phyloP scores from a whole-genome alignment of 176 grass and related monocot genomes.

The Saccharum spontaneum region DNA sequence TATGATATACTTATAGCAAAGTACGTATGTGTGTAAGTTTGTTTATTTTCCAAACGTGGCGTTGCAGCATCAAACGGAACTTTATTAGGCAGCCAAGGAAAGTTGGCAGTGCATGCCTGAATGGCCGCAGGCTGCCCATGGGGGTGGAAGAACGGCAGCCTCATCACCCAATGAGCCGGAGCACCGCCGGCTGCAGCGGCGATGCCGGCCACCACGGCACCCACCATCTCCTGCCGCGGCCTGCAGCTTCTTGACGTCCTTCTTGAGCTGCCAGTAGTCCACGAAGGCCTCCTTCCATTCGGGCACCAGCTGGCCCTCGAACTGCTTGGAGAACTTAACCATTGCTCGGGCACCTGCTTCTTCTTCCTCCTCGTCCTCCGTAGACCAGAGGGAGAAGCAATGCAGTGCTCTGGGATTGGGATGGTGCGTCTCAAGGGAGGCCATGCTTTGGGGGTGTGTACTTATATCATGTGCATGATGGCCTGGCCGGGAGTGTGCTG shows the following conservation, averaged over 20 bases:
- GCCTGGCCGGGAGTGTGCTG: neutral
- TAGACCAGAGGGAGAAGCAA: neutral
- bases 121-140: conserved; percentile 53
- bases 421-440: conserved; percentile 32
- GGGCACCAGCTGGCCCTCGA: conserved; percentile 87
- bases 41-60: conserved; percentile 11
- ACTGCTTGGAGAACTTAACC: conserved; percentile 99
- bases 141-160: conserved; percentile 62
- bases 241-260: conserved; percentile 85
- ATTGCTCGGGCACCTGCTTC: conserved; percentile 8
- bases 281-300: conserved; percentile 99
- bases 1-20: neutral
- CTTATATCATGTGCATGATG: conserved; percentile 58
- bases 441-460: conserved; percentile 19
- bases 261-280: conserved; percentile 96
- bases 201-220: neutral
- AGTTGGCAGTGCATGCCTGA: conserved; percentile 55
- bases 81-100: neutral
- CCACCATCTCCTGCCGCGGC: neutral
- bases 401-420: conserved; percentile 20
- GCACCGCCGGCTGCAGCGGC: neutral
- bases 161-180: conserved; percentile 49
- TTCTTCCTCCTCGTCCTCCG: neutral
- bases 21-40: neutral
- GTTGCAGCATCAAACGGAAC: neutral